Evolutionary conservation across 1,139 yeast species (phyloP).

Genomic region (Oligophagozyma castellii): DNA sequence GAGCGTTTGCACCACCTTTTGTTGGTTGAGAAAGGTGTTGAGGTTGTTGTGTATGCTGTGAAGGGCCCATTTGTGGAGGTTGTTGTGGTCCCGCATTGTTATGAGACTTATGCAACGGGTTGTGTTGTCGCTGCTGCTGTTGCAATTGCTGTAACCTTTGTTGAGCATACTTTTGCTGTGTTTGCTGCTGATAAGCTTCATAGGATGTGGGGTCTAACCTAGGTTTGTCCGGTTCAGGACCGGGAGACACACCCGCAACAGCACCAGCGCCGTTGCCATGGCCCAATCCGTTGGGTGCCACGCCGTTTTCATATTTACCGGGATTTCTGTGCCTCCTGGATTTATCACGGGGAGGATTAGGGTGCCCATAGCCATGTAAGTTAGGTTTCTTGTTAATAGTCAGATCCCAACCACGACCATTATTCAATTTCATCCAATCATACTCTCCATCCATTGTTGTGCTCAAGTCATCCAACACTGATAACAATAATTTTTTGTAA

Average conservation of each 20-base stretch:
- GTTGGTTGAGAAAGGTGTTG: not conserved
- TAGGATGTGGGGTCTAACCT: slow-evolving; percentile 26
- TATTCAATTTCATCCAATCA: slow-evolving; percentile 76
- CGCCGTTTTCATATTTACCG: too few relatives aligned
- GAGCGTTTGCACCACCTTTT: slow-evolving; percentile 1
- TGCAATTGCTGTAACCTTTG: slow-evolving; percentile 19
- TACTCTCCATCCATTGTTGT: slow-evolving; percentile 46
- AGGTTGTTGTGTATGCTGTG: slow-evolving; percentile 6
- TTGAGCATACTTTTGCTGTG: slow-evolving; percentile 23
- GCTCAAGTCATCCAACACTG: slow-evolving; percentile 45
- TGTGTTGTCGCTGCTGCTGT: slow-evolving; percentile 8
- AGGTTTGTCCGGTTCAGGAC: not conserved
- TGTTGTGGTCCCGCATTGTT: slow-evolving; percentile 3
- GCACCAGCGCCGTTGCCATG: not conserved
- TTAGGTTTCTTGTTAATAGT: slow-evolving; percentile 67
- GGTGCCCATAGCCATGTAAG: slow-evolving; percentile 70
- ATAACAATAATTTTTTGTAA: slow-evolving; percentile 48
- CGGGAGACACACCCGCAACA: not conserved
- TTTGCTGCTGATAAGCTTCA: slow-evolving; percentile 26
- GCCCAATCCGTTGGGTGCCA: not conserved
- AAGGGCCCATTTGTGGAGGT: slow-evolving; percentile 3
- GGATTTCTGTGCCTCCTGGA: slow-evolving; percentile 33
- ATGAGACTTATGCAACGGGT: too few relatives aligned
- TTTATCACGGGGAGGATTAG: slow-evolving; percentile 38
- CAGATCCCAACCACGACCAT: slow-evolving; percentile 76